Base-by-base conservation (phyloP, 2,329 filamentous ascomycete species). In the Mycocentrospora acerina region DNA sequence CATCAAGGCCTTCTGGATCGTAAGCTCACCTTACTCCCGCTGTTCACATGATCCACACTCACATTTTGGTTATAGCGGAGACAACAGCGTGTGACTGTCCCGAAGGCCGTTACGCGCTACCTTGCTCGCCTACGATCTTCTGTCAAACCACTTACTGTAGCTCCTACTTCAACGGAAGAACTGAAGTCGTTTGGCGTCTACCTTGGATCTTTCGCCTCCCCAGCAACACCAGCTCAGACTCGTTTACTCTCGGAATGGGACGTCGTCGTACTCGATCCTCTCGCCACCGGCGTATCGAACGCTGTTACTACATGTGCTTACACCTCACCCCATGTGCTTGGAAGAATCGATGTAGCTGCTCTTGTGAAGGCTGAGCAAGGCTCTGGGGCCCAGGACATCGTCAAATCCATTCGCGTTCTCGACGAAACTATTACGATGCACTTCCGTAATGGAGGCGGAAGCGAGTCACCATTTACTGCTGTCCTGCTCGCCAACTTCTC, bases 391-490 rank as follows among this genome's bases (percentile, higher is more conserved):
- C 17, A 33, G 8, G 24, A 25, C 10, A 19, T 22, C 9, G 29
- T 35, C 22, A 24, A 18, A 8, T 15, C 33, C 15, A 29, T 35
- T 12, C 25, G 33, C 11, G 24, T 15, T 15, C 8, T 35, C 9
- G 33, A 35, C n/a, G 33, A 35, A n/a, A 29, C 33, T 10, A 35
- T 35, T 22, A 22, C 33, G 12, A 35, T 28, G 9, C 28, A 28
- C 25, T 35, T 35, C 25, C 11, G n/a, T 6, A 29, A 17, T 13
- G 33, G 33, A 6, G 11, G 12, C 5, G 8, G 7, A 5, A 15
- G 7, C 4, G 60, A 63, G 15, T 58, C 57, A 12, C 46, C 57
- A 0, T 71, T 73, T 29, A 68, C 54, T 7, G 72, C 70, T 4
- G 49, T 74, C 16, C 42, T 75, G 11, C 53, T 75, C 5, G 19